Evolutionary conservation across 768 basidiomycete genomes (phyloP).

Genomic region (Leccinum uliginosum): DNA sequence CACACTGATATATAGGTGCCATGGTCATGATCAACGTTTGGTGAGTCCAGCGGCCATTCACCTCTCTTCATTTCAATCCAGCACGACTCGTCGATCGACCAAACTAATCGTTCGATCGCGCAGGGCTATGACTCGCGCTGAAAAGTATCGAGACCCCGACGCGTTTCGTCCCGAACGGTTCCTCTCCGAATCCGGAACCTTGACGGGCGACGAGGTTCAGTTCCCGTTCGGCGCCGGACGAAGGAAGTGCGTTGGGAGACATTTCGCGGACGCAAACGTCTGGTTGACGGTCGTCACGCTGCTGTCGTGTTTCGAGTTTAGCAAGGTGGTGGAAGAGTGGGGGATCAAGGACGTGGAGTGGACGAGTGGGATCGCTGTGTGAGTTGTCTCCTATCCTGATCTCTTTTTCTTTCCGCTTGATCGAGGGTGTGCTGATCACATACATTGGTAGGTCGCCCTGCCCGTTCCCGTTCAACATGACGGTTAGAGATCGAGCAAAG

Average conservation of each 20-base stretch:
- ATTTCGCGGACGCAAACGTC: neutral
- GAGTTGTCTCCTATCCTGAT: neutral
- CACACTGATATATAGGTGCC: neutral
- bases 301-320: slow-evolving; percentile 5
- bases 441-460: neutral
- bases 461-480: slow-evolving; percentile 3
- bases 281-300: slow-evolving; percentile 5
- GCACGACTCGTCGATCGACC: neutral
- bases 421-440: neutral
- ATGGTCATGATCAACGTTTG: slow-evolving; percentile 1
- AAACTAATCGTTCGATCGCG: neutral
- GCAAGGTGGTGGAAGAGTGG: neutral
- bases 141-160: slow-evolving; percentile 2
- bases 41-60: neutral
- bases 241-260: slow-evolving; percentile 1
- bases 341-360: slow-evolving; percentile 1
- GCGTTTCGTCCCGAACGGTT: slow-evolving; percentile 2
- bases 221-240: slow-evolving; percentile 1
- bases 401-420: neutral
- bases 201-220: neutral
- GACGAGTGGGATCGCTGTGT: slow-evolving; percentile 1
- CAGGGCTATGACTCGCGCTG: slow-evolving; percentile 3
- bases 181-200: neutral
- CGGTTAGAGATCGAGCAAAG: neutral
- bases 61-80: neutral